These are phyloP conservation scores for Saturnispora besseyi DNA, from an alignment of 805 yeast species.

Conservation along the genomic window DNA sequence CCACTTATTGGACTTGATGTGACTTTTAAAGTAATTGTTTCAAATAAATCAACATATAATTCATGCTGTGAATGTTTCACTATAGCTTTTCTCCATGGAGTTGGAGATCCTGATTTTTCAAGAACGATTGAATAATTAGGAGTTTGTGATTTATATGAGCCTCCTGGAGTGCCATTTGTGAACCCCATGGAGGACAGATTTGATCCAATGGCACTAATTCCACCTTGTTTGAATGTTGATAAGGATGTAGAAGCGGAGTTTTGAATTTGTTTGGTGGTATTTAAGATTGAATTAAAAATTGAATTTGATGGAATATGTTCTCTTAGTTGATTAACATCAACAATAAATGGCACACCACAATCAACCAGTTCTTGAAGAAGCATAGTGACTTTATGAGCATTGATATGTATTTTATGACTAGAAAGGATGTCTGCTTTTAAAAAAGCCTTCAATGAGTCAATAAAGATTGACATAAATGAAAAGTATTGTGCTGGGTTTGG, in stretches of 20 bases:
- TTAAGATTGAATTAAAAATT: constrained; percentile 43
- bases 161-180: neutral
- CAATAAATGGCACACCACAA: constrained; percentile 61
- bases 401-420: constrained; percentile 51
- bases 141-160: neutral
- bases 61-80: constrained; percentile 76
- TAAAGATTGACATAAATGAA: constrained; percentile 33
- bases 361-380: constrained; percentile 73
- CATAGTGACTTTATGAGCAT: constrained; percentile 61
- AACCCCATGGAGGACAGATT: constrained; percentile 7
- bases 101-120: constrained; percentile 30
- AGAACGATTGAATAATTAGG: constrained; percentile 16
- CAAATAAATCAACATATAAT: constrained; percentile 74
- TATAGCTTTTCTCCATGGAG: constrained; percentile 74
- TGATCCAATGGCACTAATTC: constrained; percentile 7
- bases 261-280: constrained; percentile 30
- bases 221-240: constrained; percentile 21
- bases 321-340: constrained; percentile 61
- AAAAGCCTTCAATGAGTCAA: constrained; percentile 33
- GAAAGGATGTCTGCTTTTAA: constrained; percentile 41
- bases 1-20: constrained; percentile 25
- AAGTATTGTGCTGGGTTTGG: constrained; percentile 37
- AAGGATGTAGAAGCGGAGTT: constrained; percentile 26
- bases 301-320: constrained; percentile 63
- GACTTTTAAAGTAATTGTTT: constrained; percentile 49